Percentiles rank a stretch among this genome's conserved stretches.
Conservation (phyloP, 257 asterid species). For the Penstemon barbatus region DNA sequence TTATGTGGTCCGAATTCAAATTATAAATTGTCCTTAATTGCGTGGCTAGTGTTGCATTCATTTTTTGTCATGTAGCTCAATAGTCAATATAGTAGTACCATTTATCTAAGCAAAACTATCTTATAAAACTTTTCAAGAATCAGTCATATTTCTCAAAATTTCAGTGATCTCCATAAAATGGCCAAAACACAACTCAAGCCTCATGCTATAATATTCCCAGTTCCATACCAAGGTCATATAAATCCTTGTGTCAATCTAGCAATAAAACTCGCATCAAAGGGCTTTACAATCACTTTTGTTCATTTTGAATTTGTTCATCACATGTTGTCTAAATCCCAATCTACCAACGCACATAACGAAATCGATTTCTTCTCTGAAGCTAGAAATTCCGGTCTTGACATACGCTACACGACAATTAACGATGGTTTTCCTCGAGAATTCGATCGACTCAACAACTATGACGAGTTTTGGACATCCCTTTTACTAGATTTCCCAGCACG, state of each 20-base stretch:
- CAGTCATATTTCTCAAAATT: too few species aligned
- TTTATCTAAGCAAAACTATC: too few species aligned
- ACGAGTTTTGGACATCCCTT: conserved; percentile 30
- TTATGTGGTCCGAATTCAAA: too few species aligned
- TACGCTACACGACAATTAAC: conserved; percentile 39
- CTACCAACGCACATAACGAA: neutral
- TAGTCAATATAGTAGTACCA: too few species aligned
- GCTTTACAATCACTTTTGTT: conserved; percentile 48
- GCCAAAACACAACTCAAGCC: conserved; percentile 20
- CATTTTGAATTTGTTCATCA: conserved; percentile 48
- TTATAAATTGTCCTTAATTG: too few species aligned
- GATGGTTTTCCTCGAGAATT: conserved; percentile 42
- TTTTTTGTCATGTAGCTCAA: too few species aligned
- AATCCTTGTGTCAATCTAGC: conserved; percentile 54
- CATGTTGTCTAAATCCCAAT: conserved; percentile 39
- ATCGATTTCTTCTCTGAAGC: conserved; percentile 34
- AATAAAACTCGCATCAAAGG: conserved; percentile 58
- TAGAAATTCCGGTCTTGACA: conserved; percentile 41
- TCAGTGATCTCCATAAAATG: too few species aligned
- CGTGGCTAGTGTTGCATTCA: too few species aligned
- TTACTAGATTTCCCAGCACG: conserved; percentile 30
- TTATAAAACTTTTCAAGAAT: too few species aligned
- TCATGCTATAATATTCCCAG: conserved; percentile 54
- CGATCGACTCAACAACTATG: conserved; percentile 32
- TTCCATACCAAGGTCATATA: conserved; percentile 64